A percentile compares a stretch with the other conserved stretches of the same genome.
These are phyloP conservation scores for Platismatia glauca DNA, from an alignment of 495 filamentous ascomycete species.

Conservation along the genomic window DNA sequence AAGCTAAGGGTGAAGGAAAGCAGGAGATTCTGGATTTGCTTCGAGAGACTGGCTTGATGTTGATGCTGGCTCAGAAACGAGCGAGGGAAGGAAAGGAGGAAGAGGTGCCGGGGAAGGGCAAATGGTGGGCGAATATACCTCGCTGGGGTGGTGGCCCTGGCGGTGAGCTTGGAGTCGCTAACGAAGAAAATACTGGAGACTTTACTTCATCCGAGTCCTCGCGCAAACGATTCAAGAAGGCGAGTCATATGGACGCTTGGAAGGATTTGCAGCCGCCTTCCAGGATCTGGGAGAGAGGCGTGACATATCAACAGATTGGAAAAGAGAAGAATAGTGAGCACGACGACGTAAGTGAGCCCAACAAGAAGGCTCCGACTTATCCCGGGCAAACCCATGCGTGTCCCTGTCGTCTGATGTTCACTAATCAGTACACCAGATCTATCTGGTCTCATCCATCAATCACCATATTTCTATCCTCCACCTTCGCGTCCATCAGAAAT, in stretches of 20 bases:
- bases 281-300: constrained; percentile 68
- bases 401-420: not conserved
- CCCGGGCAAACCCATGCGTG: not conserved
- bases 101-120: constrained; percentile 57
- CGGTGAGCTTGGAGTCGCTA: constrained; percentile 50
- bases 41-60: constrained; percentile 62
- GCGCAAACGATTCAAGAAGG: constrained; percentile 18
- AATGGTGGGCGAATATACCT: constrained; percentile 70
- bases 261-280: constrained; percentile 49
- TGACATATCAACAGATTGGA: constrained; percentile 65
- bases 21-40: constrained; percentile 59
- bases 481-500: constrained; percentile 57
- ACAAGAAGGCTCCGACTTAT: not conserved
- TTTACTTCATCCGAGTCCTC: constrained; percentile 9
- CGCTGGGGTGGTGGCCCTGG: constrained; percentile 71
- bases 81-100: constrained; percentile 60
- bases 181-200: constrained; percentile 17
- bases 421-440: constrained; percentile 46
- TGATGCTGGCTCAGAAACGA: constrained; percentile 76
- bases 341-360: constrained; percentile 44
- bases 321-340: constrained; percentile 39
- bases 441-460: constrained; percentile 71
- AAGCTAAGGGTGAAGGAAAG: constrained; percentile 38
- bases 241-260: constrained; percentile 29
- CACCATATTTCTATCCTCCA: constrained; percentile 73